Evolutionary conservation across 805 yeast genomes (phyloP), one percentile per base, ranked within the genome.

Genomic region (Starmera dryadoides): DNA sequence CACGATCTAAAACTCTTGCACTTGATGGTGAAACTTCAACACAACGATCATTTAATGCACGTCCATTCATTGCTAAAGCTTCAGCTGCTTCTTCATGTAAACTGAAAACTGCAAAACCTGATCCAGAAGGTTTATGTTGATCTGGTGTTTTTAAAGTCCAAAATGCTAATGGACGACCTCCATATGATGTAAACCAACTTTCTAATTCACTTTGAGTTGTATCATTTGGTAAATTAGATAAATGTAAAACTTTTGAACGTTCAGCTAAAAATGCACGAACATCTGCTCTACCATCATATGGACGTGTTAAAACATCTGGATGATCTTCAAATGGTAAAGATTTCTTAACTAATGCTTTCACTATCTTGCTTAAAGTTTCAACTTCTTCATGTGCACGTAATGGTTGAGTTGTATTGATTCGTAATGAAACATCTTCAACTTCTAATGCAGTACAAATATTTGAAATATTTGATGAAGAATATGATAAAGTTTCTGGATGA

Each of bases 171-270:
- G 96, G 95, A 37, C 89, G 71, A 2, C 86, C 83, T 3, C 95
- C 95, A 56, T 75, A 81, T 55, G 85, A 93, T 4, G 87, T 78
- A 57, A 87, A 88, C 96, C 96, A 89, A 25, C 82, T 71, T 63
- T 88, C 96, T 35, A 88, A 67, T 60, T 89, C 96, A 37, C 87
- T 73, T 60, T 89, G 96, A 1, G 96, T 89, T 6, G 91, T 85
- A 52, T 88, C 96, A 20, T 68, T 68, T 2, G 96, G 89, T 46
- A 89, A 63, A 58, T 86, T 87, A n/a, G 83, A 71, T 60, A 88
- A 64, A 57, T 79, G 86, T 38, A 88, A 58, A n/a, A 86, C 85
- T 51, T 79, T 80, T 3, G 95, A 84, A 41, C 81, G 69, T 57
- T 87, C 96, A 14, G 70, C 62, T 30, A 75, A 56, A 52, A 88